phyloP scores from a whole-genome alignment of 1,284 basidiomycete genomes.

The Trametes polyzona region DNA sequence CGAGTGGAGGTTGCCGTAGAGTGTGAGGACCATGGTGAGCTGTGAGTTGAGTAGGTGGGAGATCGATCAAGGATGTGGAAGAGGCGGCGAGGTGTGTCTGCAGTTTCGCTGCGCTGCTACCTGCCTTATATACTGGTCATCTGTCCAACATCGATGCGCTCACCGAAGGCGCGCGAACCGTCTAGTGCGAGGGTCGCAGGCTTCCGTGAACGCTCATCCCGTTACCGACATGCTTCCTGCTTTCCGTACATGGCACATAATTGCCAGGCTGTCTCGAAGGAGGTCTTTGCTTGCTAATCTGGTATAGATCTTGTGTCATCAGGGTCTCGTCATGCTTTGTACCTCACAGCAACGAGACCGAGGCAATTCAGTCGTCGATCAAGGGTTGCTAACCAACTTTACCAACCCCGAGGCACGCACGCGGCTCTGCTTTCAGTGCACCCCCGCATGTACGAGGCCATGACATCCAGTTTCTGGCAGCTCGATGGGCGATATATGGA shows the following conservation, averaged over 20 bases:
- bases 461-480: no score
- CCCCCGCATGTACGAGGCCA: no score
- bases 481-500: no score
- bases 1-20: slow-evolving; percentile 47
- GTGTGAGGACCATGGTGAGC: slow-evolving; percentile 56
- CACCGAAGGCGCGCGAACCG: slow-evolving; percentile 1
- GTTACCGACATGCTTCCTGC: no score
- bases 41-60: no score
- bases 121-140: not conserved
- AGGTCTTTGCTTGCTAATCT: not conserved
- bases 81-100: no score
- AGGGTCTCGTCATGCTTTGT: not conserved
- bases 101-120: not conserved
- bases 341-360: no score
- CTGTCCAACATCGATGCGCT: not conserved
- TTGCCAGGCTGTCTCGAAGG: not conserved
- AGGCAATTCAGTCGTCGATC: no score
- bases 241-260: not conserved
- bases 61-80: no score
- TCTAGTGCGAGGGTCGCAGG: not conserved
- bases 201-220: not conserved
- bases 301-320: not conserved
- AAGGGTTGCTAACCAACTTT: no score
- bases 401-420: no score
- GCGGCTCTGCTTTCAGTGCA: no score